Evolutionary conservation across 2,329 filamentous ascomycete genomes (phyloP), one percentile per base, ranked within the genome.

Genomic region (Nectriaceae sp.): DNA sequence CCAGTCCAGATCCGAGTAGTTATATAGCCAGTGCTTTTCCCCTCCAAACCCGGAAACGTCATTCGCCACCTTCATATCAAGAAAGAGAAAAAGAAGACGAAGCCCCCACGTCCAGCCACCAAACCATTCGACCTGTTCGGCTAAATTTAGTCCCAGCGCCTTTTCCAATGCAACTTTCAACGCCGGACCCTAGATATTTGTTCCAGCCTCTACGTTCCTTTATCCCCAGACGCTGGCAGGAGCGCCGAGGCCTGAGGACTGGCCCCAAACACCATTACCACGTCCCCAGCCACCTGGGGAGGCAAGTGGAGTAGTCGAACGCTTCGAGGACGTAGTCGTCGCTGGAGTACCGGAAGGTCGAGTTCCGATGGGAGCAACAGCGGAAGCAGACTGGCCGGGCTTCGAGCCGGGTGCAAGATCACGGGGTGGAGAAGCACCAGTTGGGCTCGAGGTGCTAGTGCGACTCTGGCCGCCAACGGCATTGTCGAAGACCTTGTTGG

Each of bases 151-250:
- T 47, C 53, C 54, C 61, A 55, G 61, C 60, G 62, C 62, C 62
- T 52, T 47, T 54, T 55, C 51, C 53, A 47, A 64, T 63, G 58
- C 60, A 63, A 55, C 46, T 47, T 44, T 54, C 49, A 56, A 52
- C 47, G 44, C 56, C 50, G 46, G 35, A 40, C 35, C 45, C 52
- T 26, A 50, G 15, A 31, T 31, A 8, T 10, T 10, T 31, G 10
- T 15, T 31, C 26, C 26, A 15, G 26, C 26, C 15, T 31, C 15
- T 31, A 8, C 10, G 8, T 15, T 3, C 21, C 46, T 40, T 44
- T 85, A 97, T 61, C 92, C 92, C 92, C 92, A 97, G 60, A 97
- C 93, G 56, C 90, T 95, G 56, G 92, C 91, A 69, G 95, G 90
- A 53, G 92, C 88, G 56, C 91, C 89, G 53, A 95, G 84, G 42